Conservation (phyloP, 1,139 yeast species). For the Geotrichum candidum region DNA sequence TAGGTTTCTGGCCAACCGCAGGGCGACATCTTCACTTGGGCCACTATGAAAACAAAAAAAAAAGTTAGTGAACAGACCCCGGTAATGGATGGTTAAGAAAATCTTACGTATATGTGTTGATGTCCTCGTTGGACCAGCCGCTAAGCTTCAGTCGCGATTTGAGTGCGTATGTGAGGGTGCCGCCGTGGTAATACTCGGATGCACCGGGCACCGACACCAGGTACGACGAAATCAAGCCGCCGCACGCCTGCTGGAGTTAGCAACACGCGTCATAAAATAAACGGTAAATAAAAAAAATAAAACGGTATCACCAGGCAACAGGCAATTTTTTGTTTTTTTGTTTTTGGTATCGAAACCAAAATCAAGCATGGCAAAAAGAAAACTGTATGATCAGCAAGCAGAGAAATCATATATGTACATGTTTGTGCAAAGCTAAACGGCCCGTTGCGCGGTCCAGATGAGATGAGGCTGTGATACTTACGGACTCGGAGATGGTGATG, state of each 20-base stretch:
- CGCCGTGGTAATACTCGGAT: constrained; percentile 74
- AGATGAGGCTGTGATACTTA: constrained; percentile 17
- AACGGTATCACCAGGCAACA: neutral
- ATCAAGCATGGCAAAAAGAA: neutral
- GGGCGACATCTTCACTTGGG: constrained; percentile 71
- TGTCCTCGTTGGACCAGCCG: constrained; percentile 73
- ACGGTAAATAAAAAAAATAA: neutral
- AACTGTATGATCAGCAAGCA: neutral
- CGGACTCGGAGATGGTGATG: constrained; percentile 71
- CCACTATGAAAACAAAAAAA: constrained; percentile 39
- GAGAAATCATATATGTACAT: neutral
- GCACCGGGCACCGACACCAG: constrained; percentile 82
- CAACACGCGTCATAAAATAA: neutral
- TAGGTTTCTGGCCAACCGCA: constrained; percentile 69
- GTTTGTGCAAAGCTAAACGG: neutral
- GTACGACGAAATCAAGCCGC: constrained; percentile 77
- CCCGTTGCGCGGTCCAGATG: neutral
- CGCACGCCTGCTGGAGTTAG: constrained; percentile 52
- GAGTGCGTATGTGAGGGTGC: constrained; percentile 71
- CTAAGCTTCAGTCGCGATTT: constrained; percentile 66
- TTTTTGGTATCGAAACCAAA: neutral
- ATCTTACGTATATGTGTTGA: constrained; percentile 50
- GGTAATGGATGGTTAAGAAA: neutral
- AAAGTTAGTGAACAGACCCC: neutral
- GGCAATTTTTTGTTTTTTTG: neutral